phyloP scores from a whole-genome alignment of 768 basidiomycete species.

The Thelephora ganbajun region DNA sequence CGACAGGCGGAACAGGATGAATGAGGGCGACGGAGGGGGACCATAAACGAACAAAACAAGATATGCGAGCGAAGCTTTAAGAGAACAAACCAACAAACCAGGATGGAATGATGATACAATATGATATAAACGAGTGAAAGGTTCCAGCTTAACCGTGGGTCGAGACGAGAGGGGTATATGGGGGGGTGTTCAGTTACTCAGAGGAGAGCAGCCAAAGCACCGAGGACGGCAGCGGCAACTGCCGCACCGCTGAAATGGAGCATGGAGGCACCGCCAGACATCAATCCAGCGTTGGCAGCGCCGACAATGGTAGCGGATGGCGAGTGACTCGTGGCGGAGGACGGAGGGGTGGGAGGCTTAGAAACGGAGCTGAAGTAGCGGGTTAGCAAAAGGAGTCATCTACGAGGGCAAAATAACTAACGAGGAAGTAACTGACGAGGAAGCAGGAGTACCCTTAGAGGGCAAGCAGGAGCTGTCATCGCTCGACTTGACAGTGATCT shows the following conservation, averaged over 20 bases:
- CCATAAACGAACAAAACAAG: too few relatives aligned
- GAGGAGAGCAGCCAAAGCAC: constrained; percentile 12
- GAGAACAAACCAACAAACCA: too few relatives aligned
- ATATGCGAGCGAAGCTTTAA: too few relatives aligned
- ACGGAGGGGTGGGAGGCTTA: constrained; percentile 8
- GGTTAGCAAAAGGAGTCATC: constrained; percentile 3
- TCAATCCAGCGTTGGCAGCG: constrained; percentile 21
- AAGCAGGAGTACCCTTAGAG: constrained; percentile 1
- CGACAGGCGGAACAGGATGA: too few relatives aligned
- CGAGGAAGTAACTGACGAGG: constrained; percentile 1
- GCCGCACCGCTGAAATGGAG: constrained; percentile 12
- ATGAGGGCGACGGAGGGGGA: too few relatives aligned
- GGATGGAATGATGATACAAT: too few relatives aligned
- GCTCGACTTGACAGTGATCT: constrained; percentile 25
- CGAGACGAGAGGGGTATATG: neutral
- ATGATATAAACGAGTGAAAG: too few relatives aligned
- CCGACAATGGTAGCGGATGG: constrained; percentile 15
- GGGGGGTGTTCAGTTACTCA: neutral
- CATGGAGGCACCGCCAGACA: constrained; percentile 13
- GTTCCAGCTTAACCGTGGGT: too few relatives aligned
- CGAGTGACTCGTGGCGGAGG: constrained; percentile 7
- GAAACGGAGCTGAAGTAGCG: constrained; percentile 1
- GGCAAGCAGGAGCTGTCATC: constrained; percentile 24
- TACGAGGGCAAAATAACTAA: constrained; percentile 6
- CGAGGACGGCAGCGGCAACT: constrained; percentile 11